Base-by-base conservation (phyloP, 1,139 yeast species). In the Lipomyces yarrowii region DNA sequence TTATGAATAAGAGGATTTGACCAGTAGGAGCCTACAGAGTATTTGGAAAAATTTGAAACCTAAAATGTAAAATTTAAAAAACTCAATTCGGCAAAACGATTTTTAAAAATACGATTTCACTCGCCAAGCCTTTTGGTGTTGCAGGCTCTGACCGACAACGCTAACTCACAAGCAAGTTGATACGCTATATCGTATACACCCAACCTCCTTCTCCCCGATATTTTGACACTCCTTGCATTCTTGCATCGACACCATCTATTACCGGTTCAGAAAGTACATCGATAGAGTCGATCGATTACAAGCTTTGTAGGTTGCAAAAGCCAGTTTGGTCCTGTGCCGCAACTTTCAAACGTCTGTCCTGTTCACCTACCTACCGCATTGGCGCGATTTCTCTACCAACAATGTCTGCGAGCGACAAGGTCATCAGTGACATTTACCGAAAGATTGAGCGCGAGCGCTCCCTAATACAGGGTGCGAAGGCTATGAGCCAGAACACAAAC, bases 391-490 rank as follows among this genome's bases (percentile, higher is more conserved):
- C 39, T 21, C 8, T 35, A 18, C 53, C 13, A 18, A 51, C 52
- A 37, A 35, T 52, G 60, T 23, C 54, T 13, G 23, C 65, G n/a
- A 51, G 18, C 53, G 67, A 68, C 26, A 52, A 52, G 52, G 65
- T 63, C 62, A 74, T 87, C 62, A 78, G 79, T 62, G 97, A 91
- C 75, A 91, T 92, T 77, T 82, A 84, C 73, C 85, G 86, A 72
- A 93, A 92, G 82, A 91, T 94, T 74, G 94, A 90, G 71, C 85
- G 97, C 66, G 98, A 94, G 78, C 83, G 84, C 74, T 92, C 90
- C 75, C 88, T 93, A 77, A 91, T 93, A 62, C 89, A 87, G 71
- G 98, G 98, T 63, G 94, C 96, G 68, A 87, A 89, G 68, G 84
- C 89, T 68, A 82, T 94, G 79, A 88, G 91, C 76, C 87, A 86